These are phyloP conservation scores for Phytophthora sojae DNA, from an alignment of 352 stramenopile species.

Conservation along the genomic window DNA sequence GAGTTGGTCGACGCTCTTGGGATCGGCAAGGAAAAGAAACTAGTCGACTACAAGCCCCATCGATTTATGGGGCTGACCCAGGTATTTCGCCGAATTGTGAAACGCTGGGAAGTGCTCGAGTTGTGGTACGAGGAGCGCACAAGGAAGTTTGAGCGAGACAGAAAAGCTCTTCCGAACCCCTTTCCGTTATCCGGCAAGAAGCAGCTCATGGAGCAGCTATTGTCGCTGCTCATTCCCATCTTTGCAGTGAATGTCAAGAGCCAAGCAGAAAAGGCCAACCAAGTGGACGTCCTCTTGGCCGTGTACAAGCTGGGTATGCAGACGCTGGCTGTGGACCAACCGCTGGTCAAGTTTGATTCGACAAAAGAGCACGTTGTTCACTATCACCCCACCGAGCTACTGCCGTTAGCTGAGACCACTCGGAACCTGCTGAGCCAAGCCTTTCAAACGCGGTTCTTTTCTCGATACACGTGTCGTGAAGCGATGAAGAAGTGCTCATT, in stretches of 20 bases:
- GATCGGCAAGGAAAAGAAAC: slow-evolving; percentile 8
- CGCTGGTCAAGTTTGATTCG: slow-evolving; percentile 2
- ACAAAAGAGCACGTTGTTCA: background rate
- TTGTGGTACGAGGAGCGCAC: slow-evolving; percentile 8
- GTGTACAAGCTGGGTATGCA: slow-evolving; percentile 6
- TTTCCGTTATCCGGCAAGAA: background rate
- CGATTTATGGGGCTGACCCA: slow-evolving; percentile 5
- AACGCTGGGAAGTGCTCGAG: slow-evolving; percentile 2
- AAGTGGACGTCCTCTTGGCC: slow-evolving; percentile 19
- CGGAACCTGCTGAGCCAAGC: slow-evolving; percentile 1
- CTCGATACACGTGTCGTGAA: slow-evolving; percentile 15
- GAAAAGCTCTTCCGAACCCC: background rate
- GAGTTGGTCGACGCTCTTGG: slow-evolving; percentile 1
- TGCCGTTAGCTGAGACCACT: background rate
- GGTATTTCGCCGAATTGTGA: slow-evolving; percentile 6
- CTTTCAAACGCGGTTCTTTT: slow-evolving; percentile 9
- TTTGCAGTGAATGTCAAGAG: slow-evolving; percentile 10
- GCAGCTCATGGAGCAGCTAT: slow-evolving; percentile 4
- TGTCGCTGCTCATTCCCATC: slow-evolving; percentile 5
- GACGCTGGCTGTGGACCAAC: background rate
- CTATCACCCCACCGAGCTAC: slow-evolving; percentile 1
- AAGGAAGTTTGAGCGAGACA: background rate
- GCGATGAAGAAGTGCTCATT: slow-evolving; percentile 8
- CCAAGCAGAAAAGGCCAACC: slow-evolving; percentile 5
- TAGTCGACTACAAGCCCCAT: slow-evolving; percentile 15